Percentiles rank a stretch among this genome's conserved stretches.
These are phyloP conservation scores for Globisporangium orthogonon DNA, from an alignment of 352 stramenopile genomes.

Conservation along the genomic window DNA sequence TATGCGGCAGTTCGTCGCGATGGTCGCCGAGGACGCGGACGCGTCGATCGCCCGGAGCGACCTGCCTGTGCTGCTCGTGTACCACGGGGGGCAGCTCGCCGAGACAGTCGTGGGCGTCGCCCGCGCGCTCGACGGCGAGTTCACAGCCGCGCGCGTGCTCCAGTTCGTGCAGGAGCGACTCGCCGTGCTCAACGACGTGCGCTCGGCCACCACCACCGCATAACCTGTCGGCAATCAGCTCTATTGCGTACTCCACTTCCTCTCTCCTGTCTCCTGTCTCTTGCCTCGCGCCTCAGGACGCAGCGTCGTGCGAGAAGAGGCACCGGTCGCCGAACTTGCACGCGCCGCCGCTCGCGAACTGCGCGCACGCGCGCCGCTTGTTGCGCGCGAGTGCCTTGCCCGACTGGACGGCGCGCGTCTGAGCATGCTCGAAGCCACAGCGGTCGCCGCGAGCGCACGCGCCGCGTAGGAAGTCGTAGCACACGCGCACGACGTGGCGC, in stretches of 20 bases:
- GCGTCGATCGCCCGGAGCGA: constrained; percentile 54
- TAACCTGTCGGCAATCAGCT: not conserved
- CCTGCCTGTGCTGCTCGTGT: constrained; percentile 64
- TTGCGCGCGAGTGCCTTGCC: constrained; percentile 46
- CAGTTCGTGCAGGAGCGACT: constrained; percentile 30
- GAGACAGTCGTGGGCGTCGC: constrained; percentile 62
- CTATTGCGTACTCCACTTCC: constrained; percentile 3
- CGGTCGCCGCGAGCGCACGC: constrained; percentile 55
- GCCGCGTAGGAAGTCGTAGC: constrained; percentile 83
- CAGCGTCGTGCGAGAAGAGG: constrained; percentile 50
- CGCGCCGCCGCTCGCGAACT: constrained; percentile 30
- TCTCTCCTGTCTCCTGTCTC: not conserved
- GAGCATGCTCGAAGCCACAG: constrained; percentile 66
- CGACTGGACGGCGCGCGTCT: constrained; percentile 60
- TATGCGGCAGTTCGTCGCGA: constrained; percentile 40
- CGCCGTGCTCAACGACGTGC: constrained; percentile 12
- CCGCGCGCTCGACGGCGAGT: constrained; percentile 49
- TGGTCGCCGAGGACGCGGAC: constrained; percentile 64
- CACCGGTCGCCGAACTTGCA: constrained; percentile 76
- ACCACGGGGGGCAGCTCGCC: constrained; percentile 36
- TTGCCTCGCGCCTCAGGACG: not conserved
- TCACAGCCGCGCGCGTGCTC: constrained; percentile 45
- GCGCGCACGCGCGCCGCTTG: constrained; percentile 44
- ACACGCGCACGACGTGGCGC: constrained; percentile 62
- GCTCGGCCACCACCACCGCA: not conserved